Evolutionary conservation across 306 rosid genomes (phyloP).

Genomic region (Pachyrhizus erosus): DNA sequence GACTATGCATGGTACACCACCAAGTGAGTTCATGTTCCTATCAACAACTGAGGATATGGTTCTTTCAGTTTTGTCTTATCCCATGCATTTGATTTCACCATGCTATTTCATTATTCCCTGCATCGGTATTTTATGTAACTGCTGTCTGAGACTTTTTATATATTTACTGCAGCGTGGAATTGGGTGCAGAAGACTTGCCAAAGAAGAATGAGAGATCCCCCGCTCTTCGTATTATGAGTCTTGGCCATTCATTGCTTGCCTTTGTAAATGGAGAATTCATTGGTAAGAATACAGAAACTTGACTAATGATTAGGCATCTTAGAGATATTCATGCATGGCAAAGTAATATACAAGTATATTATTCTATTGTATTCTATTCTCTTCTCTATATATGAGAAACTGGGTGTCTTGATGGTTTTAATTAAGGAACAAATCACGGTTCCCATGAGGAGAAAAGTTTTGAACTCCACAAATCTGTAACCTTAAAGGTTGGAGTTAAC

Average conservation of each 20-base stretch:
- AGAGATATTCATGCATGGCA: too few species aligned
- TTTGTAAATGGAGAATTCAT: constrained; percentile 75
- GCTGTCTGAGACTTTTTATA: background rate
- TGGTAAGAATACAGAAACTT: constrained; percentile 62
- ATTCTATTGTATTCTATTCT: too few species aligned
- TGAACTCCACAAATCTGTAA: constrained; percentile 49
- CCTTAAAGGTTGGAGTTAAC: constrained; percentile 62
- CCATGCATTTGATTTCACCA: background rate
- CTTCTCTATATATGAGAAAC: too few species aligned
- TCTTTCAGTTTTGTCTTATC: too few species aligned
- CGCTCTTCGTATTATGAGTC: constrained; percentile 68
- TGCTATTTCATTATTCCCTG: background rate
- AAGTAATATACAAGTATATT: too few species aligned
- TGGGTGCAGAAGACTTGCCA: constrained; percentile 73
- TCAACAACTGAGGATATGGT: background rate
- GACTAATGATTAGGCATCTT: background rate
- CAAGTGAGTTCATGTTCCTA: constrained; percentile 51
- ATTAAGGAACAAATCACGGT: constrained; percentile 77
- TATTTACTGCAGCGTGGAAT: constrained; percentile 60
- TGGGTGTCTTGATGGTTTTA: constrained; percentile 43
- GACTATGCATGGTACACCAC: constrained; percentile 94
- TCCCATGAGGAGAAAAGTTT: constrained; percentile 69
- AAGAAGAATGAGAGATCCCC: constrained; percentile 57
- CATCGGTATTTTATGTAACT: background rate
- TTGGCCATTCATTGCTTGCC: constrained; percentile 75